These are phyloP conservation scores for Nymphaea colorata DNA, from an alignment of 164 flowering plant genomes.

Conservation along the genomic window DNA sequence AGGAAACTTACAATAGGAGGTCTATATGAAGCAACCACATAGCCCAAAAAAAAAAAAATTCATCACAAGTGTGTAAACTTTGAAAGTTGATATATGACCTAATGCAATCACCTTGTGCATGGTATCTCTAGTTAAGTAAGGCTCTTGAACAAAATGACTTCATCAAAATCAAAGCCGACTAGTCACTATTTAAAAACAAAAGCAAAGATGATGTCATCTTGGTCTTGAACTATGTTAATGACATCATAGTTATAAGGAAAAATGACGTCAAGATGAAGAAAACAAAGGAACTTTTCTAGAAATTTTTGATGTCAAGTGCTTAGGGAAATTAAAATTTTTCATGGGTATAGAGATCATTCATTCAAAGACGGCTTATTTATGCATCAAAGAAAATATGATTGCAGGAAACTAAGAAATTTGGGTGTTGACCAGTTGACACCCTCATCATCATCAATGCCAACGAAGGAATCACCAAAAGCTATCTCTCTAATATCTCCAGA, in stretches of 20 bases:
- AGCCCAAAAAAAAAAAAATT: too few relatives aligned
- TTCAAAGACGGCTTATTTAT: background rate
- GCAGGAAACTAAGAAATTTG: background rate
- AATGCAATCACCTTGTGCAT: too few relatives aligned
- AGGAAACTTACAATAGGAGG: too few relatives aligned
- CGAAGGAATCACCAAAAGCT: background rate
- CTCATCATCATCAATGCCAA: background rate
- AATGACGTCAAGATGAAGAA: background rate
- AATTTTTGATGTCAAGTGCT: background rate
- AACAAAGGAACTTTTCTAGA: background rate
- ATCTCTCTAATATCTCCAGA: background rate
- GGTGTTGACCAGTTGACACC: background rate
- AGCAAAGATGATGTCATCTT: background rate
- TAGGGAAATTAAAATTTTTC: background rate
- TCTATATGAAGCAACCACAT: too few relatives aligned
- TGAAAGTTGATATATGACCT: too few relatives aligned
- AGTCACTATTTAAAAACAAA: too few relatives aligned
- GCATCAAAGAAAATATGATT: background rate
- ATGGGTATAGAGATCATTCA: background rate
- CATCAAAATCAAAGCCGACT: too few relatives aligned
- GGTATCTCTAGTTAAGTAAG: too few relatives aligned
- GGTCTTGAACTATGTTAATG: background rate
- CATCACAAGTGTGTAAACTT: too few relatives aligned
- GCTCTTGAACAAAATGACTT: too few relatives aligned
- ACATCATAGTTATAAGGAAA: background rate